phyloP scores from a whole-genome alignment of 2,329 filamentous ascomycete genomes.

The Penicillium sp. region DNA sequence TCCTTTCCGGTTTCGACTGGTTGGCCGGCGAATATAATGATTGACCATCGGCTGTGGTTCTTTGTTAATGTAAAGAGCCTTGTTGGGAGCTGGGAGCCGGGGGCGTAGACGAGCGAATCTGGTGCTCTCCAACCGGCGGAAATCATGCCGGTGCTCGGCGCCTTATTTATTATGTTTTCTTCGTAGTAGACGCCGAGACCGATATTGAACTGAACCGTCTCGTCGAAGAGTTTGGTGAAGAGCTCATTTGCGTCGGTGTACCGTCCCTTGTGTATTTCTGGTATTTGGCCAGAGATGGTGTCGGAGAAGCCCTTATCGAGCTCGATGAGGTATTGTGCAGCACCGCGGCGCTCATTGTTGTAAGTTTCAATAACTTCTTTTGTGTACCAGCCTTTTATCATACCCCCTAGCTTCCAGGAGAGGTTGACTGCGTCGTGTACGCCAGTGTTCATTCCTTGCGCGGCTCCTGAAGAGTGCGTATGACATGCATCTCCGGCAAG shows the following conservation, averaged over 20 bases:
- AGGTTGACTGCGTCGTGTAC: slow-evolving; percentile 58
- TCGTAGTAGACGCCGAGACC: slow-evolving; percentile 30
- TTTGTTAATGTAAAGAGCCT: background rate
- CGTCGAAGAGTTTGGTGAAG: slow-evolving; percentile 29
- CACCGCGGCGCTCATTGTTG: slow-evolving; percentile 34
- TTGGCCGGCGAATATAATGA: slow-evolving; percentile 11
- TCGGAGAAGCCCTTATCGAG: slow-evolving; percentile 34
- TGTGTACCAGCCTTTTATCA: slow-evolving; percentile 32
- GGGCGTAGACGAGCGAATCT: slow-evolving; percentile 13
- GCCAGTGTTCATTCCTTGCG: slow-evolving; percentile 61
- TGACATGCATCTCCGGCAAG: slow-evolving; percentile 53
- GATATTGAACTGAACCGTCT: slow-evolving; percentile 24
- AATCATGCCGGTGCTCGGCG: background rate
- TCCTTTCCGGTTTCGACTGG: background rate
- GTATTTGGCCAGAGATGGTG: slow-evolving; percentile 25
- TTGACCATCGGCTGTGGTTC: slow-evolving; percentile 8
- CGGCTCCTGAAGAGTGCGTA: slow-evolving; percentile 57
- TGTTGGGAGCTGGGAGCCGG: slow-evolving; percentile 9
- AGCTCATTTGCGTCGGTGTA: slow-evolving; percentile 29
- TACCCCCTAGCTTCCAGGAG: slow-evolving; percentile 57
- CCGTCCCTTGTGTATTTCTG: slow-evolving; percentile 19
- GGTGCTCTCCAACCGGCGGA: slow-evolving; percentile 14
- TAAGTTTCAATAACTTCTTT: slow-evolving; percentile 28
- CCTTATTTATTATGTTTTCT: slow-evolving; percentile 22
- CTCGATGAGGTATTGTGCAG: slow-evolving; percentile 37